A percentile compares a stretch with the other conserved stretches of the same genome.
Conservation (phyloP, 495 filamentous ascomycete genomes). For the Neurospora sublineolata region DNA sequence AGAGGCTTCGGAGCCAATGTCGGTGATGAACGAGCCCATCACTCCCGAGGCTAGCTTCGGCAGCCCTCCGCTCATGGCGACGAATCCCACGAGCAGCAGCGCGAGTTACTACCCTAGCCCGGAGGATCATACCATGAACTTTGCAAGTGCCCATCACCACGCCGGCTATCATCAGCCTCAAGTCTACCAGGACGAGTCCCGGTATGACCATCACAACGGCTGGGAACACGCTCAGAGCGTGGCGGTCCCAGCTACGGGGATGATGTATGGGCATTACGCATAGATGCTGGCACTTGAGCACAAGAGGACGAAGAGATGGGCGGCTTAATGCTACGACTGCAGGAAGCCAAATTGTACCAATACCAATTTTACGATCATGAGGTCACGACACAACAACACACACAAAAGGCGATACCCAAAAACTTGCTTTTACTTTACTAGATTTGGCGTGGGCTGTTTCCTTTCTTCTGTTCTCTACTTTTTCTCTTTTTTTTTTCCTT, state of each 20-base stretch:
- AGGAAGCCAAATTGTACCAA: not conserved
- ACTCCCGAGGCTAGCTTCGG: slow-evolving; percentile 7
- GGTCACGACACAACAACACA: not conserved
- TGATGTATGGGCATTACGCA: not conserved
- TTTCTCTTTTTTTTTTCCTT: not conserved
- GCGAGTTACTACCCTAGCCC: not conserved
- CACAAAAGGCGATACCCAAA: not conserved
- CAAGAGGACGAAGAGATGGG: not conserved
- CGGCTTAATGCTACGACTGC: not conserved
- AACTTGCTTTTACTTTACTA: not conserved
- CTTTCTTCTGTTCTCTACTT: not conserved
- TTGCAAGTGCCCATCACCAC: not conserved
- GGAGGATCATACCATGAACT: not conserved
- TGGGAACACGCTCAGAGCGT: not conserved
- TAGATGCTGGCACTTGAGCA: not conserved
- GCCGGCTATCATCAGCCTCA: not conserved
- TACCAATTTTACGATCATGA: not conserved
- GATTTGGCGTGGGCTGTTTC: not conserved
- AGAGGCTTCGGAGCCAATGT: not conserved
- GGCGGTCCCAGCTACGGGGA: not conserved
- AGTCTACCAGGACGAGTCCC: not conserved
- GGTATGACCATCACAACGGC: not conserved
- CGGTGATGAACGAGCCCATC: slow-evolving; percentile 8
- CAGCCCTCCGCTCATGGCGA: slow-evolving; percentile 1
- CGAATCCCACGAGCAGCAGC: not conserved